These are phyloP conservation scores for Kandelia obovata DNA, from an alignment of 345 rosid species.

Conservation along the genomic window DNA sequence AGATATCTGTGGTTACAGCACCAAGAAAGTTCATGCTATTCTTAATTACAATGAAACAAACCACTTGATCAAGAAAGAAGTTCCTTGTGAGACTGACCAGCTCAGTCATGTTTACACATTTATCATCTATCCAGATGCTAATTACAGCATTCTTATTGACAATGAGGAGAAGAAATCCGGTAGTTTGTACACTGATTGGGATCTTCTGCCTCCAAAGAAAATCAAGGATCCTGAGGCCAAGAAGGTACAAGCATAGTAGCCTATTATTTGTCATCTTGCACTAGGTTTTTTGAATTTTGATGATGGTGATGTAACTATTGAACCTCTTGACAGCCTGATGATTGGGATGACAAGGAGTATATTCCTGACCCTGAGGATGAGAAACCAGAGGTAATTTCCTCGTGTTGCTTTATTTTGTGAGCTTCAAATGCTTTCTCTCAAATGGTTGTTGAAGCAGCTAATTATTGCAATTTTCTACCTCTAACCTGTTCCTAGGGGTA, in stretches of 20 bases:
- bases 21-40: slow-evolving; percentile 99
- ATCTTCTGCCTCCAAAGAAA: slow-evolving; percentile 80
- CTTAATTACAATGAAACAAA: slow-evolving; percentile 73
- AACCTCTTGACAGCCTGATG: slow-evolving; percentile 69
- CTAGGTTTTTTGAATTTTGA: not conserved
- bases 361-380: slow-evolving; percentile 92
- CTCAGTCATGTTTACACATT: slow-evolving; percentile 92
- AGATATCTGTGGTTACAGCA: slow-evolving; percentile 93
- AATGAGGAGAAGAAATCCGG: slow-evolving; percentile 93
- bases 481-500: slow-evolving; percentile 49
- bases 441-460: not conserved
- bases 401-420: not conserved
- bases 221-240: slow-evolving; percentile 94
- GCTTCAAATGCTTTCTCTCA: too few species aligned
- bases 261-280: not conserved
- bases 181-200: slow-evolving; percentile 90
- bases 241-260: slow-evolving; percentile 41
- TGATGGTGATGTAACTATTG: slow-evolving; percentile 3
- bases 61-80: slow-evolving; percentile 95
- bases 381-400: slow-evolving; percentile 71
- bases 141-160: slow-evolving; percentile 85
- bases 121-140: slow-evolving; percentile 86
- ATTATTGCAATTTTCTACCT: not conserved
- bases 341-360: slow-evolving; percentile 92
- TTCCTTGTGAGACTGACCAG: slow-evolving; percentile 98